Conservation (phyloP, 2,329 filamentous ascomycete species). For the Saccharata proteae region DNA sequence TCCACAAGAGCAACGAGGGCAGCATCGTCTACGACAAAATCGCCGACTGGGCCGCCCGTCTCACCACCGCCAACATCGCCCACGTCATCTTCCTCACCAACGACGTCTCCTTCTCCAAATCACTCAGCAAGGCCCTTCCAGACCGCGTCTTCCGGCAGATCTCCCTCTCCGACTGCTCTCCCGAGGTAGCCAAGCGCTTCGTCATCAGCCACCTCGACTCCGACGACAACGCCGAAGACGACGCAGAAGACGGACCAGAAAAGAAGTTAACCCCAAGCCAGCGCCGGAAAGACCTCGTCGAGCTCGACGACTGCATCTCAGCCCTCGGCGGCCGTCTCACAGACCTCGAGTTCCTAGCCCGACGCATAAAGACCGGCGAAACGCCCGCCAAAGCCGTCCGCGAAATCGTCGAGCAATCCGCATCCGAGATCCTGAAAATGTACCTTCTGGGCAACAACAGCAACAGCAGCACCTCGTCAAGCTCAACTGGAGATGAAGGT, state of each 20-base stretch:
- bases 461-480: no score
- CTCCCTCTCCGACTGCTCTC: conserved; percentile 70
- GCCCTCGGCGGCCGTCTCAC: conserved; percentile 84
- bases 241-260: conserved; percentile 25
- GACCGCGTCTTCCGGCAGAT: conserved; percentile 85
- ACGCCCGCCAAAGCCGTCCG: conserved; percentile 66
- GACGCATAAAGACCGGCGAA: conserved; percentile 78
- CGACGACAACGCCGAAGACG: conserved; percentile 27
- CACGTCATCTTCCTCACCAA: conserved; percentile 92
- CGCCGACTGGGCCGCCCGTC: conserved; percentile 73
- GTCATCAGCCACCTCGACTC: conserved; percentile 69
- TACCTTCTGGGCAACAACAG: conserved; percentile 58
- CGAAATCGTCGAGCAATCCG: conserved; percentile 81
- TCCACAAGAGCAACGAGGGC: conserved; percentile 54
- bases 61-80: conserved; percentile 78
- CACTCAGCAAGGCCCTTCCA: conserved; percentile 73
- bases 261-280: conserved; percentile 35
- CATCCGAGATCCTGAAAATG: conserved; percentile 86
- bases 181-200: conserved; percentile 76
- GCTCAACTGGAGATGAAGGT: no score
- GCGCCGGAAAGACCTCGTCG: conserved; percentile 45
- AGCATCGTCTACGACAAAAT: conserved; percentile 39
- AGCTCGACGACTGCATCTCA: conserved; percentile 71
- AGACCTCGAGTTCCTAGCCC: conserved; percentile 87
- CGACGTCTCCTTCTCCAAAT: conserved; percentile 79